phyloP scores from a whole-genome alignment of 1,284 basidiomycete species.

The Ceratobasidium sp. region DNA sequence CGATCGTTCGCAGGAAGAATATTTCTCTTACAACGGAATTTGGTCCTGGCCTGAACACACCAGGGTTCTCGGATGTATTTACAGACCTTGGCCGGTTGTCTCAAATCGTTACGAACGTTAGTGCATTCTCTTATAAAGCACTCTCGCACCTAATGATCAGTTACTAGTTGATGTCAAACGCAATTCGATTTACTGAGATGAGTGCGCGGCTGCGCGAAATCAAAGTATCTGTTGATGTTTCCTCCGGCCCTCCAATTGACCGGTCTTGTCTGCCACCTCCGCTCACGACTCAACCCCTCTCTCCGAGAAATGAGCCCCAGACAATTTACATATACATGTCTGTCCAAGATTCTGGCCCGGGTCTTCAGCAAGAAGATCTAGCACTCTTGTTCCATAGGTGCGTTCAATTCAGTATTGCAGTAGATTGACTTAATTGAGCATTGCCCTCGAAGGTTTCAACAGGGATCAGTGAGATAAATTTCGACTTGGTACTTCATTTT shows the following conservation, averaged over 20 bases:
- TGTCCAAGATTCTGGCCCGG: constrained; percentile 54
- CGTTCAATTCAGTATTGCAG: constrained; percentile 45
- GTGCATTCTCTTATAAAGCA: constrained; percentile 30
- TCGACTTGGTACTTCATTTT: not conserved
- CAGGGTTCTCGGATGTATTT: constrained; percentile 47
- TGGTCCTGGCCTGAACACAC: constrained; percentile 49
- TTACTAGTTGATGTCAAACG: constrained; percentile 38
- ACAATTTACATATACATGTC: constrained; percentile 51
- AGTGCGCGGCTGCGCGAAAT: constrained; percentile 49
- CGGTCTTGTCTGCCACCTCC: constrained; percentile 33
- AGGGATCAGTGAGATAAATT: constrained; percentile 49
- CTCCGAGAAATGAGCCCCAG: not conserved
- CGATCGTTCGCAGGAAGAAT: too few species aligned
- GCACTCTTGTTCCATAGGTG: constrained; percentile 39
- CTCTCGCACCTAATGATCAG: constrained; percentile 42
- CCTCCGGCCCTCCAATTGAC: constrained; percentile 48
- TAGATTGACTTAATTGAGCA: too few species aligned
- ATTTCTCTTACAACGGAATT: constrained; percentile 42
- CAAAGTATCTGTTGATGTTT: constrained; percentile 51
- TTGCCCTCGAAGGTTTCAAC: constrained; percentile 51
- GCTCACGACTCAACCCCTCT: not conserved
- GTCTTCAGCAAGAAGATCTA: constrained; percentile 53
- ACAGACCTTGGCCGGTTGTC: constrained; percentile 52
- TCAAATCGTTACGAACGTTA: constrained; percentile 52
- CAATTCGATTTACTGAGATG: constrained; percentile 49